Evolutionary conservation across 257 asterid species (phyloP).

Genomic region (Anisodus acutangulus): DNA sequence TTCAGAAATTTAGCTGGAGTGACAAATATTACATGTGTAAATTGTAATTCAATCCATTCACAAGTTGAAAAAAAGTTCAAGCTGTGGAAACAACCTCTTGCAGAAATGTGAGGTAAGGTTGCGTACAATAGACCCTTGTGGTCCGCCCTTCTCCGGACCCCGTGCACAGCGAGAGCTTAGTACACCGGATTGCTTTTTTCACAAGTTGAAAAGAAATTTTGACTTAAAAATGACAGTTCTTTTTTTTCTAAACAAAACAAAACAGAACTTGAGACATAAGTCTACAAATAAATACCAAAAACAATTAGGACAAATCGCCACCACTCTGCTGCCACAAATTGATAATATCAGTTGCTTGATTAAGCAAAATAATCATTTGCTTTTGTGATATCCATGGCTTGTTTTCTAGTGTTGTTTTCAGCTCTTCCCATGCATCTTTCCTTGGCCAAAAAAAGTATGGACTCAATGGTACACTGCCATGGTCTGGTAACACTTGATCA

Average conservation of each 20-base stretch:
- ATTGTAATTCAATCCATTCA: neutral
- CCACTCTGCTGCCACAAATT: conserved; percentile 66
- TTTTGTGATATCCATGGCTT: conserved; percentile 61
- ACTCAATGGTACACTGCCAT: conserved; percentile 52
- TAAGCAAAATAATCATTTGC: conserved; percentile 57
- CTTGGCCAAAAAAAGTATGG: conserved; percentile 63
- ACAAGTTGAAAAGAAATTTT: neutral
- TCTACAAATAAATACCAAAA: neutral
- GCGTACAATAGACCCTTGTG: too few species aligned
- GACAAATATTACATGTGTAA: too few species aligned
- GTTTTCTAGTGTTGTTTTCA: conserved; percentile 49
- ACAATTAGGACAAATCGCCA: conserved; percentile 44
- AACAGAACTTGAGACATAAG: neutral
- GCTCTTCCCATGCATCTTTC: conserved; percentile 65
- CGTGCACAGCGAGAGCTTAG: too few species aligned
- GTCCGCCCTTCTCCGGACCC: too few species aligned
- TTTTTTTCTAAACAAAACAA: neutral
- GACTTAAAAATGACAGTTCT: neutral
- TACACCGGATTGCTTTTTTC: too few species aligned
- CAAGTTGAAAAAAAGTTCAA: neutral
- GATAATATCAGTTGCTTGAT: conserved; percentile 62
- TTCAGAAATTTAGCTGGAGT: too few species aligned
- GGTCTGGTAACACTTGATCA: conserved; percentile 52
- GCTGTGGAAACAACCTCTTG: too few species aligned
- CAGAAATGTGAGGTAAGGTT: too few species aligned